phyloP scores from a whole-genome alignment of 441 rosid species.

The Jatropha podagrica region DNA sequence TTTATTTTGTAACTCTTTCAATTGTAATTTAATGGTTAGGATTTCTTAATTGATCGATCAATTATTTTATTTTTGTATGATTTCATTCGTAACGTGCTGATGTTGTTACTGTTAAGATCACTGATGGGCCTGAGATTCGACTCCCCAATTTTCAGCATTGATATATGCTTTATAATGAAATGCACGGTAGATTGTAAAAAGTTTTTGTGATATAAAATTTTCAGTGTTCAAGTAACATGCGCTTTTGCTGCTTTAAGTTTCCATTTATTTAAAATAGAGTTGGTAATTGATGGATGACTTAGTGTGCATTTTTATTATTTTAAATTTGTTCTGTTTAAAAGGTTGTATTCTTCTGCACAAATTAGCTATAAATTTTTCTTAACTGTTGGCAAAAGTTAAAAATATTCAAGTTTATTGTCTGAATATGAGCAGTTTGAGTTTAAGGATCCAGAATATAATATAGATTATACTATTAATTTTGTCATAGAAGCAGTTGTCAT shows the following conservation, averaged over 20 bases:
- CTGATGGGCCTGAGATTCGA: constrained; percentile 95
- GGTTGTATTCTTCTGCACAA: neutral
- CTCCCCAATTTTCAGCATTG: constrained; percentile 45
- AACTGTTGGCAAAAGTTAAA: neutral
- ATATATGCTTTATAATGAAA: neutral
- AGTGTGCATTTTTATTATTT: neutral
- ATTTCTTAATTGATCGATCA: neutral
- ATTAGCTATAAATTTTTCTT: neutral
- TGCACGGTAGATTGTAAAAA: neutral
- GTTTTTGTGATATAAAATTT: neutral
- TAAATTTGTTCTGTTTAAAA: neutral
- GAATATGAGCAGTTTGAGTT: neutral
- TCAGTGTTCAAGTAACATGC: neutral
- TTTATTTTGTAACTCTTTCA: too few species aligned
- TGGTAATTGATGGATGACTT: neutral
- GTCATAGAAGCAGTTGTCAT: neutral
- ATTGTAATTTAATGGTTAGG: too few species aligned
- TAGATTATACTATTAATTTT: neutral
- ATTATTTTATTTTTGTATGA: neutral
- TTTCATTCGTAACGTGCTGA: constrained; percentile 68
- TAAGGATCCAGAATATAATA: too few species aligned
- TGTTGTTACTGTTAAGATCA: constrained; percentile 83
- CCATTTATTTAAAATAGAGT: neutral
- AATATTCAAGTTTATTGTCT: neutral
- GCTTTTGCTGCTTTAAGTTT: neutral